Evolutionary conservation across 805 yeast genomes (phyloP).

Genomic region (Saturnispora silvae): DNA sequence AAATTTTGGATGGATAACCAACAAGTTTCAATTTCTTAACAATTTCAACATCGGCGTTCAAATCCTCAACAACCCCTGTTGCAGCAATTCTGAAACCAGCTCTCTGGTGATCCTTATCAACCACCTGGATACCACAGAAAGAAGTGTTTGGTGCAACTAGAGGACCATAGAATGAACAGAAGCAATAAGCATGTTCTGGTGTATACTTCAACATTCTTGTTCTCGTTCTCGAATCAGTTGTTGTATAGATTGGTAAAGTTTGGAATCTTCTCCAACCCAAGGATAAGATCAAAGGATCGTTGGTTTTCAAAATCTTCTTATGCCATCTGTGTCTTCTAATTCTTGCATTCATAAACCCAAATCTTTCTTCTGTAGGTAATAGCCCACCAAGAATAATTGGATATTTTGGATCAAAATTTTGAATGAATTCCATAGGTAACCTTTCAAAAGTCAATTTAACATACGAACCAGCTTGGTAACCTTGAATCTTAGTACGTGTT

Average conservation of each 20-base stretch:
- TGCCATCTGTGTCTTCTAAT: slow-evolving; percentile 99
- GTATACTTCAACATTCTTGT: slow-evolving; percentile 97
- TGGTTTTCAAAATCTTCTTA: slow-evolving; percentile 86
- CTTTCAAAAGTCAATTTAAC: slow-evolving; percentile 77
- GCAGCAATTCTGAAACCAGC: slow-evolving; percentile 93
- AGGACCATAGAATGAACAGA: slow-evolving; percentile 94
- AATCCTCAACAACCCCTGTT: slow-evolving; percentile 91
- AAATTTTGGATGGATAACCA: slow-evolving; percentile 88
- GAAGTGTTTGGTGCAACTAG: slow-evolving; percentile 96
- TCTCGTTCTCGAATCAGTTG: slow-evolving; percentile 95
- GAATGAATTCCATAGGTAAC: slow-evolving; percentile 83
- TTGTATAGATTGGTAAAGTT: slow-evolving; percentile 89
- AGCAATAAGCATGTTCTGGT: slow-evolving; percentile 95
- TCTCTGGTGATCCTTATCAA: slow-evolving; percentile 73
- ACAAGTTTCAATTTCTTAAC: slow-evolving; percentile 93
- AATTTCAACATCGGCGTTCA: slow-evolving; percentile 80
- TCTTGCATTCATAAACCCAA: slow-evolving; percentile 87
- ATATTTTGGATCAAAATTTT: slow-evolving; percentile 72
- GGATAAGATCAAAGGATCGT: slow-evolving; percentile 88
- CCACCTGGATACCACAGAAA: slow-evolving; percentile 87
- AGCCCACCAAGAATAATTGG: slow-evolving; percentile 90
- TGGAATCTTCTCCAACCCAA: slow-evolving; percentile 99
- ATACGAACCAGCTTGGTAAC: slow-evolving; percentile 87
- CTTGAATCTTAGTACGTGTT: slow-evolving; percentile 78
- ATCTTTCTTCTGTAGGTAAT: slow-evolving; percentile 80